phyloP scores from a whole-genome alignment of 2,329 filamentous ascomycete genomes.

The Alternaria tenuissima region DNA sequence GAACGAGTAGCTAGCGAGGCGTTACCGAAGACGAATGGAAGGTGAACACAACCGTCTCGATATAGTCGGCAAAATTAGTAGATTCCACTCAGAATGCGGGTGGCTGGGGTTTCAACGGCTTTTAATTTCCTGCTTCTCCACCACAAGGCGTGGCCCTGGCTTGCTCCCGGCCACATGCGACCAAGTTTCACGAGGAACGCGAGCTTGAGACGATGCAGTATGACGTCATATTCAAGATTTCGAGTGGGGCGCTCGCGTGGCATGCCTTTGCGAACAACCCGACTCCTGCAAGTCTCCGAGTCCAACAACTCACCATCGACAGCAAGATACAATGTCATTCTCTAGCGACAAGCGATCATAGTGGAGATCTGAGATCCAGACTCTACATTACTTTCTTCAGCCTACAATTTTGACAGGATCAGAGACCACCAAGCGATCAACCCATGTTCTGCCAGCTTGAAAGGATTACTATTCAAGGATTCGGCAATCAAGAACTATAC shows the following conservation, averaged over 20 bases:
- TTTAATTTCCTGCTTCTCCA: conserved; percentile 1
- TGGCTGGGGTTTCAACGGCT: neutral
- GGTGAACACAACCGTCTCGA: neutral
- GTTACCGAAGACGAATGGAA: neutral
- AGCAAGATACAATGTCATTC: too few species aligned
- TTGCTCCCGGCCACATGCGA: conserved; percentile 11
- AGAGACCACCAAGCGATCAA: too few species aligned
- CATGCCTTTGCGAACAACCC: neutral
- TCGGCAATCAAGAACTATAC: too few species aligned
- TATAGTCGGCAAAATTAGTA: neutral
- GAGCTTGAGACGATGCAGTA: neutral
- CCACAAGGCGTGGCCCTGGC: neutral
- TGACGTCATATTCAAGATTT: conserved; percentile 12
- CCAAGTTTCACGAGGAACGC: conserved; percentile 11
- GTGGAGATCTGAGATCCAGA: too few species aligned
- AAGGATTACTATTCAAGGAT: too few species aligned
- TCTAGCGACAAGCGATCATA: too few species aligned
- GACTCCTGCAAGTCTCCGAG: neutral
- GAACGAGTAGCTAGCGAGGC: neutral
- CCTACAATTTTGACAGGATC: too few species aligned
- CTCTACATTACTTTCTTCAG: too few species aligned
- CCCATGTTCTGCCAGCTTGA: too few species aligned
- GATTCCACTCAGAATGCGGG: neutral
- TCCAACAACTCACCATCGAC: neutral
- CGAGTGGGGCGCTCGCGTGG: conserved; percentile 1